Conservation (phyloP, 75 land plant species). For the Larix kaempferi region DNA sequence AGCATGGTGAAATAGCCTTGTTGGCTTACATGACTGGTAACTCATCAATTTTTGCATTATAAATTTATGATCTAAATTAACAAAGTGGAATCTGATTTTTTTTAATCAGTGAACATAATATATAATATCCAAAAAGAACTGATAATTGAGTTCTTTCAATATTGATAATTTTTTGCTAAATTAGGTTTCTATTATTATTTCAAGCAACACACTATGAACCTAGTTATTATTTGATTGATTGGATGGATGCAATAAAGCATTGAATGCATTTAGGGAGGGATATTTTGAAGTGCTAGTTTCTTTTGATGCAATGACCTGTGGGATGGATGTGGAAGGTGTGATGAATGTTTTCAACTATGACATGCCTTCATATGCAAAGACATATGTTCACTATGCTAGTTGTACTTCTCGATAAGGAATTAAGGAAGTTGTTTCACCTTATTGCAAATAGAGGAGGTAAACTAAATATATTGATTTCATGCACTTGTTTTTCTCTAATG, state of each 20-base stretch:
- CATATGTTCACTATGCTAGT: conserved; percentile 93
- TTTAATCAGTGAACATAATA: background rate
- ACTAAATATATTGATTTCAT: too few species aligned
- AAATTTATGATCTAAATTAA: background rate
- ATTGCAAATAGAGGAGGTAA: conserved; percentile 71
- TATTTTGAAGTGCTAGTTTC: conserved; percentile 76
- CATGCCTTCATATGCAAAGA: conserved; percentile 76
- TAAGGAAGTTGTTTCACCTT: conserved; percentile 85
- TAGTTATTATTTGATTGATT: background rate
- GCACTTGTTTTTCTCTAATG: too few species aligned
- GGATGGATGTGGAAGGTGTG: conserved; percentile 97
- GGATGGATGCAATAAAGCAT: conserved; percentile 58
- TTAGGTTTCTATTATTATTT: background rate
- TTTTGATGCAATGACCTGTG: conserved; percentile 97
- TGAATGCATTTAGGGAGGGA: conserved; percentile 69
- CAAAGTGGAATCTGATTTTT: background rate
- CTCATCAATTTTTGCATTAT: background rate
- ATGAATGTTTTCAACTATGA: conserved; percentile 90
- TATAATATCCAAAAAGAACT: too few species aligned
- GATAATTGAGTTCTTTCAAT: background rate
- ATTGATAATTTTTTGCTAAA: background rate
- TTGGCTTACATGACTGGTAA: background rate
- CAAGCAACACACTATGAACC: background rate
- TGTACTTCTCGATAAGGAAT: conserved; percentile 89
- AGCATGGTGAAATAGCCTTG: background rate